These are phyloP conservation scores for Cytospora schulzeri DNA, from an alignment of 2,329 filamentous ascomycete genomes.

Conservation along the genomic window DNA sequence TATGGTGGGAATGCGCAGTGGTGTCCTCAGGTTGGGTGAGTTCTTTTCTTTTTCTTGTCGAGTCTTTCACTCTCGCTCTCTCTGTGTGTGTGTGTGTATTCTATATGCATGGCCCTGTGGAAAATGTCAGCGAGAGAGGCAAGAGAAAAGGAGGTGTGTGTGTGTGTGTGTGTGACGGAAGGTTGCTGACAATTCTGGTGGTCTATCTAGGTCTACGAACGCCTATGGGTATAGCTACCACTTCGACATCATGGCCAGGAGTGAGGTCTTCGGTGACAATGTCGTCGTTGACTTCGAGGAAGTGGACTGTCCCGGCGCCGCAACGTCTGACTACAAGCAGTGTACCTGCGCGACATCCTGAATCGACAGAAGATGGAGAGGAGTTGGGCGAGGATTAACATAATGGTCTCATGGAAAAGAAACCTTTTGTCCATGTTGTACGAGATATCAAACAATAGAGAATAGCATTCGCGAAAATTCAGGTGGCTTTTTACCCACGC, in stretches of 20 bases:
- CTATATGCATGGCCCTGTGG: not conserved
- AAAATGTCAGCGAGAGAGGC: not conserved
- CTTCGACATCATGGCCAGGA: constrained; percentile 41
- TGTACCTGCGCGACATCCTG: constrained; percentile 31
- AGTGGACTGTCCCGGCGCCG: constrained; percentile 35
- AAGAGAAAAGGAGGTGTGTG: not conserved
- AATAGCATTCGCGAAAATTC: not conserved
- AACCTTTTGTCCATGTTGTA: not conserved
- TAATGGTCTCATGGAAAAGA: not conserved
- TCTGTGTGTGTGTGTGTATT: not conserved
- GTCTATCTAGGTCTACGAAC: constrained; percentile 32
- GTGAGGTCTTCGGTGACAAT: constrained; percentile 38
- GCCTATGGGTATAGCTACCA: constrained; percentile 40
- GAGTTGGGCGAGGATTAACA: not conserved
- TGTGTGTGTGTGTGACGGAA: not conserved
- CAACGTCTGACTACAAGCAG: constrained; percentile 32
- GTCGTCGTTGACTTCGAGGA: constrained; percentile 38
- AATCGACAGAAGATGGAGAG: not conserved
- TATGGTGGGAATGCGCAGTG: constrained; percentile 39
- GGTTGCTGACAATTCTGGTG: not conserved
- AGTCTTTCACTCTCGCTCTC: not conserved
- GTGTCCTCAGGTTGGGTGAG: constrained; percentile 36
- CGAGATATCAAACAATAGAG: not conserved
- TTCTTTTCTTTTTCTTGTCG: not conserved
- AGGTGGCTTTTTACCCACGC: not conserved